Evolutionary conservation across 225 moss, liverwort and hornwort species (phyloP), one percentile per base, ranked within the genome.

Genomic region (Pleurozium schreberi): DNA sequence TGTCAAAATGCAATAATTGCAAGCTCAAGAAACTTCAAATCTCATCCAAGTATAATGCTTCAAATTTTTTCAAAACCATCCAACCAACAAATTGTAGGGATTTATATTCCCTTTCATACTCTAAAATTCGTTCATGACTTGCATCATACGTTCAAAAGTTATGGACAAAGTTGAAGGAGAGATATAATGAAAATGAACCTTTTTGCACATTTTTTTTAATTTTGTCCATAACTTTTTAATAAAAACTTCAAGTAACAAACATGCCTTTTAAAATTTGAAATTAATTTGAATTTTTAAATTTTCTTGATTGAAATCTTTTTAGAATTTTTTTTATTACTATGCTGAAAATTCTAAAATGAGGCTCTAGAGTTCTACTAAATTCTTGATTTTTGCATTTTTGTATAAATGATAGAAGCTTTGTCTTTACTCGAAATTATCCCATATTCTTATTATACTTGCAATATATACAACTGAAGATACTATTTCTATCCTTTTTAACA

Each of bases 121-220:
- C n/a, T 7, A 75, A 75, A 50, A 21, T 13, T 3, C 2, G 0
- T 22, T 22, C 18, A 14, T 8, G 2, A 52, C 21, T 75, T 75
- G 7, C 12, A 75, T 50, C 20, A 33, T 75, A 8, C 1, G 50
- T 8, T 75, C 1, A 50, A 50, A 33, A 50, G 2, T 33, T 33
- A 20, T 12, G 3, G 20, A 49, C 2, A 33, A 49, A 33, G n/a
- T n/a, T n/a, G n/a, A n/a, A n/a, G n/a, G n/a, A n/a, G n/a, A n/a
- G 13, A 34, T 10, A 18, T 8, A 52, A 52, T 52, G 22, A 75
- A 76, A 76, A 34, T 22, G 8, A 52, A 52, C 8, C 13, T 53
- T 53, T 2, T 1, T 23, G 9, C 1, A n/a, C n/a, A n/a, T 4
- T 0, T 25, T 4, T 38, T 0, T 6, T 0, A 23, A 36, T 1